Evolutionary conservation across 1,139 yeast genomes (phyloP), one percentile per base, ranked within the genome.

Genomic region (Pichia inconspicua): DNA sequence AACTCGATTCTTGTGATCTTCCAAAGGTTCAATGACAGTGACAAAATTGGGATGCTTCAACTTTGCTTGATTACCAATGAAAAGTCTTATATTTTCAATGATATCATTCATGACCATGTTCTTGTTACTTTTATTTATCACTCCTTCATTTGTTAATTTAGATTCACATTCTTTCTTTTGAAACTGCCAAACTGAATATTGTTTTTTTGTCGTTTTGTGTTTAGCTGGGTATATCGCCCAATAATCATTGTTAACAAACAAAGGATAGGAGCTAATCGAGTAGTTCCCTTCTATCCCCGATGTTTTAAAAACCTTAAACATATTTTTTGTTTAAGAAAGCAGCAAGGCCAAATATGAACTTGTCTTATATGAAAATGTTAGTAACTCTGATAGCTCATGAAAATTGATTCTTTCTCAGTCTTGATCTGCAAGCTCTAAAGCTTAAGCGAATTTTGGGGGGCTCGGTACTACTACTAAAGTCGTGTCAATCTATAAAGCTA

Each of bases 201-300:
- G 61, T 47, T 74, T 70, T 39, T 80, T 81, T 3, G 73, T 68
- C 15, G 77, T 68, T 55, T 80, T 80, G 46, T 78, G 81, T 58
- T 84, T 85, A 30, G 95, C 97, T 2, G 92, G 88, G 57, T 80
- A 87, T 0, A 92, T 78, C 11, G 80, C 66, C 97, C 97, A 92
- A 17, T 95, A 88, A 32, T 88, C 95, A 7, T 84, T 75, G 28
- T 54, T 54, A 2, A 73, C 72, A 63, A 90, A 87, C 8, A 86
- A 69, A 0, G 95, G 84, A 52, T 85, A 80, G 7, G 81, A 76
- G 57, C 89, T 82, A 40, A 87, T 81, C 38, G 81, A 72, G 63
- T 90, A 92, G 43, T 75, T 74, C 25, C 88, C 81, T 57, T 84
- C 77, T 50, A 89, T 87, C 1, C 92, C 92, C 11, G 82, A 43